phyloP scores from a whole-genome alignment of 306 rosid species.

The Oxytropis ochrocephala region DNA sequence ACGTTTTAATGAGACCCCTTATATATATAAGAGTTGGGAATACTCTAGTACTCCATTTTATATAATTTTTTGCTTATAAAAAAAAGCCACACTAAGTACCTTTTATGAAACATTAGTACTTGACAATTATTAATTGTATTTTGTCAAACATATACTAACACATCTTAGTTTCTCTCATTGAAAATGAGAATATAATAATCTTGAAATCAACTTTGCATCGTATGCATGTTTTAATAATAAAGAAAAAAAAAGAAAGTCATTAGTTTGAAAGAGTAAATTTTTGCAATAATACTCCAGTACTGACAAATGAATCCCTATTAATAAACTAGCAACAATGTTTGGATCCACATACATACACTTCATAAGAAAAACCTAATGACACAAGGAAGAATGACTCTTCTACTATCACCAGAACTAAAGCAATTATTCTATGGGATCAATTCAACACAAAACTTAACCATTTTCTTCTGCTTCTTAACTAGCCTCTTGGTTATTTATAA shows the following conservation, averaged over 20 bases:
- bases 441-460: neutral
- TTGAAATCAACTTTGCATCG: too few species aligned
- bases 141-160: too few species aligned
- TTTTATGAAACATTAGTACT: too few species aligned
- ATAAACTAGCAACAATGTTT: neutral
- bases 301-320: neutral
- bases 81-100: too few species aligned
- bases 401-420: neutral
- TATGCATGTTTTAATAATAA: neutral
- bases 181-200: too few species aligned
- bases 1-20: too few species aligned
- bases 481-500: neutral
- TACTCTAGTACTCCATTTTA: too few species aligned
- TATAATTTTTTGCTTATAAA: too few species aligned
- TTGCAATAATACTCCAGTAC: neutral
- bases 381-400: neutral
- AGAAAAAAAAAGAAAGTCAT: neutral
- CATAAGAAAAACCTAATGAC: neutral
- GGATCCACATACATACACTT: neutral
- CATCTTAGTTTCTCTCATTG: too few species aligned
- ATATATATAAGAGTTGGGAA: too few species aligned
- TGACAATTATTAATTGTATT: too few species aligned
- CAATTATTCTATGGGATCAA: neutral
- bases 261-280: neutral
- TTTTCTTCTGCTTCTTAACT: neutral